phyloP scores from a whole-genome alignment of 805 yeast genomes.

The Yamadazyma olivae region DNA sequence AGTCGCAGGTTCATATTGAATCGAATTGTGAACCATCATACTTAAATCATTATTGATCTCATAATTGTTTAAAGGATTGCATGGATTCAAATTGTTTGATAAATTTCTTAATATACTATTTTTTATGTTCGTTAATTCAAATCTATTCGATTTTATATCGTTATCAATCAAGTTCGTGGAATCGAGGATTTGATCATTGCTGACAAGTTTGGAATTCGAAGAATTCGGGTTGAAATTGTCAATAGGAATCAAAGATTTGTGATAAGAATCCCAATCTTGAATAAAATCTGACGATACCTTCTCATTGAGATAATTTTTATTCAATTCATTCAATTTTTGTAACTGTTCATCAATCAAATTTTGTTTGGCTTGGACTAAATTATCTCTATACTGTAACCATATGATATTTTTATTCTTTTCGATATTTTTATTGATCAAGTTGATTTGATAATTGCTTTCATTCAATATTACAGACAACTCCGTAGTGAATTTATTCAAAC shows the following conservation, averaged over 20 bases:
- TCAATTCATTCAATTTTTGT: conserved; percentile 23
- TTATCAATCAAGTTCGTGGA: background rate
- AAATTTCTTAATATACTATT: conserved; percentile 6
- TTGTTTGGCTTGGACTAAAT: conserved; percentile 22
- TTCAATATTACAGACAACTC: conserved; percentile 22
- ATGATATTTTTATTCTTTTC: conserved; percentile 23
- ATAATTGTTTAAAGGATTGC: conserved; percentile 19
- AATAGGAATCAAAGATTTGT: conserved; percentile 7
- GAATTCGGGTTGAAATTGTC: too few species aligned
- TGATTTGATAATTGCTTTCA: conserved; percentile 28
- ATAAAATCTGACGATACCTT: conserved; percentile 9
- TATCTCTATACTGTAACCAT: conserved; percentile 33
- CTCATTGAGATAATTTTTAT: conserved; percentile 27
- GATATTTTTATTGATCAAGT: conserved; percentile 18
- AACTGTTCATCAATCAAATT: conserved; percentile 23
- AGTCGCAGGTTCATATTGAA: background rate
- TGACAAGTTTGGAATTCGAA: too few species aligned
- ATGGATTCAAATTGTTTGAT: conserved; percentile 10
- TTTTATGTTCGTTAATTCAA: conserved; percentile 31
- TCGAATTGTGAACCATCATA: background rate
- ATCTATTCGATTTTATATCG: conserved; percentile 15
- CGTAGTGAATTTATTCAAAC: conserved; percentile 13
- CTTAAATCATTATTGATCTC: conserved; percentile 24
- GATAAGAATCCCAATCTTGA: conserved; percentile 11
- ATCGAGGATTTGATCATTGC: too few species aligned